Conservation (phyloP, 345 rosid genomes). For the Erucastrum elatum region DNA sequence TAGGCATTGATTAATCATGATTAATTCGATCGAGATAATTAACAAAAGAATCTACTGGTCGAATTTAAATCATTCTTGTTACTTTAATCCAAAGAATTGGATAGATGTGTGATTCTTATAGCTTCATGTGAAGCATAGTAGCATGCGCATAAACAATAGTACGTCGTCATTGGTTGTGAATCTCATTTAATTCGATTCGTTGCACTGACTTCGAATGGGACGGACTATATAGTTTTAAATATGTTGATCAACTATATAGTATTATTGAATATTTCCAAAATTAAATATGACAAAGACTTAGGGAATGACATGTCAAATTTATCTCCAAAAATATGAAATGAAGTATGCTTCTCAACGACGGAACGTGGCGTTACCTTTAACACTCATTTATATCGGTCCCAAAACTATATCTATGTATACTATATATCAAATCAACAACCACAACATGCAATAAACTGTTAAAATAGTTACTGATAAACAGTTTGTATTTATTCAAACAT, state of each 20-base stretch:
- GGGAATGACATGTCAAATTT: constrained; percentile 20
- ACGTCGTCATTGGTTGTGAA: constrained; percentile 15
- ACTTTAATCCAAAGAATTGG: constrained; percentile 11
- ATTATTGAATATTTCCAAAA: neutral
- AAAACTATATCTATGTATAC: neutral
- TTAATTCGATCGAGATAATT: constrained; percentile 7
- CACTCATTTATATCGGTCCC: constrained; percentile 25
- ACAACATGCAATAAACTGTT: neutral
- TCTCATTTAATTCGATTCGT: constrained; percentile 4
- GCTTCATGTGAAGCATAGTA: constrained; percentile 35
- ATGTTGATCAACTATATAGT: constrained; percentile 2
- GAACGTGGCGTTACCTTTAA: constrained; percentile 36
- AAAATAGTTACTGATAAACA: neutral
- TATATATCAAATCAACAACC: neutral
- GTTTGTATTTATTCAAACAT: neutral
- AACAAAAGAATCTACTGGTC: neutral
- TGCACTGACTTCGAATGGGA: constrained; percentile 31
- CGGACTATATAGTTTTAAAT: constrained; percentile 10
- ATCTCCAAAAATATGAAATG: constrained; percentile 31
- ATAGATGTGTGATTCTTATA: constrained; percentile 31
- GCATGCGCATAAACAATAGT: constrained; percentile 21
- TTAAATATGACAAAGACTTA: constrained; percentile 25
- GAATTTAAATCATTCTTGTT: neutral
- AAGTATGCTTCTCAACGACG: constrained; percentile 24
- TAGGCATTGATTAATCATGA: constrained; percentile 12